These are phyloP conservation scores for Fusarium nygamai DNA, from an alignment of 2,329 filamentous ascomycete species.

Conservation along the genomic window DNA sequence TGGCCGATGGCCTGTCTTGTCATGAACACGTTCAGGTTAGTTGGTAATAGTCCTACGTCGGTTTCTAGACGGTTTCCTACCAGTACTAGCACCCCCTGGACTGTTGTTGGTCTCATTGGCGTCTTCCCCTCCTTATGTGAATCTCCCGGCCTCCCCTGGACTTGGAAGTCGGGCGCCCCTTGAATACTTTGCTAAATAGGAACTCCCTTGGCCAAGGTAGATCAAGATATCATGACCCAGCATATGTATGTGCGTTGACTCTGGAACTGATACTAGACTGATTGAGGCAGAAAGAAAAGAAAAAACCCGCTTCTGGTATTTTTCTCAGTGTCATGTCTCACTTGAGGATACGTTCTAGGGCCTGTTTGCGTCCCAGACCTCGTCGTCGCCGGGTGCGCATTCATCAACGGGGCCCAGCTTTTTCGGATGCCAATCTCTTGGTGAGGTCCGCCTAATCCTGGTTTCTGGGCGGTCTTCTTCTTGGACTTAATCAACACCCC, in stretches of 20 bases:
- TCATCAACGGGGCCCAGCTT: background rate
- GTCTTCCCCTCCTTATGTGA: slow-evolving; percentile 2
- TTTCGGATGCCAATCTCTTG: slow-evolving; percentile 34
- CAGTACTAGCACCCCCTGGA: slow-evolving; percentile 10
- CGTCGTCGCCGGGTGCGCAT: slow-evolving; percentile 21
- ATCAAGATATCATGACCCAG: slow-evolving; percentile 5
- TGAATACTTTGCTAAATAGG: background rate
- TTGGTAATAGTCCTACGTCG: background rate
- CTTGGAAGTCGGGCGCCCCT: slow-evolving; percentile 7
- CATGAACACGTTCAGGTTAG: background rate
- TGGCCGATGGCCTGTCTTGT: background rate
- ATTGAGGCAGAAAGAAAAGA: background rate
- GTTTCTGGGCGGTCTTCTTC: background rate
- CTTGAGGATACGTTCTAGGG: background rate
- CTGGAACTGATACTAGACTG: slow-evolving; percentile 27
- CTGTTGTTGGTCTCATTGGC: slow-evolving; percentile 11
- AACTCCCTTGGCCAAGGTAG: slow-evolving; percentile 5
- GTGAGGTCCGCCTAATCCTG: slow-evolving; percentile 1
- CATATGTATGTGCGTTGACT: background rate
- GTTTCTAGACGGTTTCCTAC: background rate
- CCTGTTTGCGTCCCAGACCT: slow-evolving; percentile 29
- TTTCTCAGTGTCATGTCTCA: slow-evolving; percentile 17
- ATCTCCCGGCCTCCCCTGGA: slow-evolving; percentile 16
- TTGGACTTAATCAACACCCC: slow-evolving; percentile 7
- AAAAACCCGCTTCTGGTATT: slow-evolving; percentile 21